Evolutionary conservation across 257 asterid species (phyloP), one percentile per base, ranked within the genome.

Genomic region (Misopates orontium): DNA sequence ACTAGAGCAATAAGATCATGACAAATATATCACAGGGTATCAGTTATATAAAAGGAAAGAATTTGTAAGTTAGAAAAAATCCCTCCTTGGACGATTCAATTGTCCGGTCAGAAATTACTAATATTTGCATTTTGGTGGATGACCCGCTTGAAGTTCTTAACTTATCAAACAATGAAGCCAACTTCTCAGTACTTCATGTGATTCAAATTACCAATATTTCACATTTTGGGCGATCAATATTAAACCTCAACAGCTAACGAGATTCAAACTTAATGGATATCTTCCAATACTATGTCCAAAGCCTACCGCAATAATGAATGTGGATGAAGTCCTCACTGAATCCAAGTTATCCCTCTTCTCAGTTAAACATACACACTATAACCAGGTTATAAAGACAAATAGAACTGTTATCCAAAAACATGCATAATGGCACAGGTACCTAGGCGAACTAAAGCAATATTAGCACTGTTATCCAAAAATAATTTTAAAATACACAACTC

Each of bases 91-190:
- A 19, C 56, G 56, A 10, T 21, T 39, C n/a, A 21, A 22, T 20
- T 21, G 20, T 40, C 51, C 57, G 36, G 20, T 49, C 61, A 59
- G 18, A 20, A 24, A 50, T 42, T 23, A 15, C 67, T 17, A 7
- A 11, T 32, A 51, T 31, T 42, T 17, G 42, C 6, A 24, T 41
- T 44, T 41, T 58, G 48, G 17, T 28, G 47, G 22, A 31, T 28
- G 48, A 64, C 12, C 69, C n/a, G 20, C 39, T 39, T 42, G 52
- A 58, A 64, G 45, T 8, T 15, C 68, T 69, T 56, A 12, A 24
- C 36, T 36, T 44, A 44, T 44, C 50, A 16, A 44, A 17, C 14
- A 2, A 44, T 44, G 18, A 36, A 44, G 14, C 18, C 44, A 17
- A 13, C n/a, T n/a, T 56, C 56, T 41, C 45, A 14, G 22, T 22